Conservation (phyloP, 176 grass and related monocot species). For the Pontederia paniculata region DNA sequence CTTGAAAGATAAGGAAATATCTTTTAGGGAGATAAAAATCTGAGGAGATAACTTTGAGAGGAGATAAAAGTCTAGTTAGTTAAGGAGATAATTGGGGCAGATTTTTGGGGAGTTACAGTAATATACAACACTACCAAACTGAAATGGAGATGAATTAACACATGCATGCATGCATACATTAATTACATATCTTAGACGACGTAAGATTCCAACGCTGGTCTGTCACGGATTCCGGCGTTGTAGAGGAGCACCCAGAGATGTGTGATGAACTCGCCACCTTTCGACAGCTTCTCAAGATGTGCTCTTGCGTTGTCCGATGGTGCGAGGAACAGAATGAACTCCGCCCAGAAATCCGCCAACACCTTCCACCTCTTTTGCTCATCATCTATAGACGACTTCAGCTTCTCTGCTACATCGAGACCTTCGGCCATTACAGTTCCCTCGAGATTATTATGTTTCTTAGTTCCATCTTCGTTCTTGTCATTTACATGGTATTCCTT, state of each 20-base stretch:
- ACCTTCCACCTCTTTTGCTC: slow-evolving; percentile 8
- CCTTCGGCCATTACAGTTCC: slow-evolving; percentile 1
- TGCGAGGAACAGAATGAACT: slow-evolving; percentile 22
- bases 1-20: no score
- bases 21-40: no score
- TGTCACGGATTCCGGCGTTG: slow-evolving; percentile 19
- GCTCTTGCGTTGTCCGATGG: slow-evolving; percentile 5
- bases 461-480: no score
- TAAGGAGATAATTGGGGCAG: no score
- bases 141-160: no score
- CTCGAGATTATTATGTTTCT: no score
- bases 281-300: slow-evolving; percentile 7
- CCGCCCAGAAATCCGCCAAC: slow-evolving; percentile 19
- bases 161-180: no score
- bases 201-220: neutral
- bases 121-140: no score
- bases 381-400: neutral
- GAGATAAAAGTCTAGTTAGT: no score
- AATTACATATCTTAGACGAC: no score
- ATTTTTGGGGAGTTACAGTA: no score
- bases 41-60: no score
- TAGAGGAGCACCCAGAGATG: slow-evolving; percentile 20
- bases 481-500: neutral
- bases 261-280: slow-evolving; percentile 26
- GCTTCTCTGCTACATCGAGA: neutral